Evolutionary conservation across 208 protist genomes (phyloP).

Genomic region (Naegleria fowleri): DNA sequence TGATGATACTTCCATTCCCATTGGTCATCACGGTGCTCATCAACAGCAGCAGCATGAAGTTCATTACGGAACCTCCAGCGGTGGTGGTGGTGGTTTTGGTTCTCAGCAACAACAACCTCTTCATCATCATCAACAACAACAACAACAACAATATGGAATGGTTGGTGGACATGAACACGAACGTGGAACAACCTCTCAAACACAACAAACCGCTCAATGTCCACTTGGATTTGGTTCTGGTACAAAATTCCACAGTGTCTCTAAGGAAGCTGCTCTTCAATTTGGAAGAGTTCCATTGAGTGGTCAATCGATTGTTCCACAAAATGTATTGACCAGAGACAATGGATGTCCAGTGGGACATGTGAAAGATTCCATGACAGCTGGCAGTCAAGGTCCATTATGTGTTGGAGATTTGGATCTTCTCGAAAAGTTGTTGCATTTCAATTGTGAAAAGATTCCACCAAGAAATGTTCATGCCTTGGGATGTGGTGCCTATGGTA

Average conservation of each 20-base stretch:
- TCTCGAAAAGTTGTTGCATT: not conserved
- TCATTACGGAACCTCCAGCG: not conserved
- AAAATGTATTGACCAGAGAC: not conserved
- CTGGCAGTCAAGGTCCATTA: not conserved
- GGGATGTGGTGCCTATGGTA: slow-evolving; percentile 6
- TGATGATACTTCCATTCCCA: no score
- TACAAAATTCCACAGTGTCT: no score
- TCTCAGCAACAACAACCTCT: no score
- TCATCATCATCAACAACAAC: no score
- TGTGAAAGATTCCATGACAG: not conserved
- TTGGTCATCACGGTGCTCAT: no score
- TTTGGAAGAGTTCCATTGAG: not conserved
- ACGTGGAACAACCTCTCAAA: not conserved
- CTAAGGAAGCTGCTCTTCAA: not conserved
- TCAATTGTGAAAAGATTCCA: slow-evolving; percentile 21
- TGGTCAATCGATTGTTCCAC: not conserved
- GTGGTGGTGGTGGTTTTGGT: no score
- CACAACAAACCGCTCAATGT: not conserved
- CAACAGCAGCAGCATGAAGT: not conserved
- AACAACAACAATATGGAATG: no score
- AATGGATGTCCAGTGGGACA: not conserved
- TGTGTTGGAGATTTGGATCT: not conserved
- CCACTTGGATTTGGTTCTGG: not conserved
- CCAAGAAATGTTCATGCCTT: slow-evolving; percentile 11
- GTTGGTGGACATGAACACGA: not conserved